These are phyloP conservation scores for Flagelloscypha sp. DNA, from an alignment of 768 basidiomycete species.

Conservation along the genomic window DNA sequence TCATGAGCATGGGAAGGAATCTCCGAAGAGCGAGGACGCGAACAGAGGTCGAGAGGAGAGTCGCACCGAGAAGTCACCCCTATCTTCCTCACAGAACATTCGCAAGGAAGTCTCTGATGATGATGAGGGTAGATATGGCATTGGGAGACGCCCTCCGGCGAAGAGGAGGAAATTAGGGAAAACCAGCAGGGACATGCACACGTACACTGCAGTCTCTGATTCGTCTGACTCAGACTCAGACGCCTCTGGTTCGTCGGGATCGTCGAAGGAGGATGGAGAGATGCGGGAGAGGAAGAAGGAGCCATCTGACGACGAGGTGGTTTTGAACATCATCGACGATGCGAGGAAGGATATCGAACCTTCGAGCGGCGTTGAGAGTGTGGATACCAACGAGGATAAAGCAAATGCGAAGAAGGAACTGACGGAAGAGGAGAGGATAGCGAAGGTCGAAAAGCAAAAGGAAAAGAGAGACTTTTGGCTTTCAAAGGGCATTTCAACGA, in stretches of 20 bases:
- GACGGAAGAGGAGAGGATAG: no score
- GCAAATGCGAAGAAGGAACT: conserved; percentile 10
- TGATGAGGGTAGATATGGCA: conserved; percentile 46
- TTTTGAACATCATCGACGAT: conserved; percentile 46
- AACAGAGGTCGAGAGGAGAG: conserved; percentile 3
- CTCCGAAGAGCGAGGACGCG: not conserved
- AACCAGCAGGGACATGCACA: no score
- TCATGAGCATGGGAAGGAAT: conserved; percentile 4
- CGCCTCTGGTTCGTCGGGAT: no score
- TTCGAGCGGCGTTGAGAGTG: conserved; percentile 9
- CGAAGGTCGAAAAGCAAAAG: no score
- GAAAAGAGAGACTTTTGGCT: no score
- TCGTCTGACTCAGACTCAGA: no score
- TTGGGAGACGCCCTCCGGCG: conserved; percentile 37
- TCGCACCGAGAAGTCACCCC: not conserved
- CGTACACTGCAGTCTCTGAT: no score
- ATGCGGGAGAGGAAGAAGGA: conserved; percentile 19
- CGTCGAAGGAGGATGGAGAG: conserved; percentile 16
- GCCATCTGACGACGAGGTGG: conserved; percentile 28
- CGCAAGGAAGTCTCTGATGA: conserved; percentile 20
- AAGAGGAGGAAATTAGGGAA: conserved; percentile 40
- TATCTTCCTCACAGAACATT: not conserved
- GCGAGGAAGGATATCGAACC: conserved; percentile 19
- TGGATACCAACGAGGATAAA: conserved; percentile 18
- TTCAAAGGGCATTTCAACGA: no score